Evolutionary conservation across 2,329 filamentous ascomycete genomes (phyloP), one percentile per base, ranked within the genome.

Genomic region (Phaeosphaeria sp.): DNA sequence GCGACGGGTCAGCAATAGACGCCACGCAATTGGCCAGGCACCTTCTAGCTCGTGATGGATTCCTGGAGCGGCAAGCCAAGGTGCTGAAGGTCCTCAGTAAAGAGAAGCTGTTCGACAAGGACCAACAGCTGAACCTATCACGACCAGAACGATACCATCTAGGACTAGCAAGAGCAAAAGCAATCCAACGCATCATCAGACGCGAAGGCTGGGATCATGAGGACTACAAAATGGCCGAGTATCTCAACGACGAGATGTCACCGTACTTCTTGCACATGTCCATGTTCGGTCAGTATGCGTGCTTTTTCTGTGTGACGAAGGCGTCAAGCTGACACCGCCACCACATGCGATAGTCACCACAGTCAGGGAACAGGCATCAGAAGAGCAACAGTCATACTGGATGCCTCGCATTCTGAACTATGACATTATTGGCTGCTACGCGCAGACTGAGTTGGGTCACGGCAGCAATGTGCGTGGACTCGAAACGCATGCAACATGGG

Each of bases 241-340:
- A 85, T 64, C 75, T 85, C 9, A 79, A 80, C 43, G 83, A 85
- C 57, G 83, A 85, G 67, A 82, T 84, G 60, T 81, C 78, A 39
- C 83, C 82, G 3, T 85, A 82, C 64, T 79, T 81, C 67, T 74
- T 86, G 43, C 83, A 85, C 53, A 77, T 78, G 64, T 74, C 74
- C 54, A 84, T 85, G 82, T 84, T 84, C 60, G 73, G 79, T 65
- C 79, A 61, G 67, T 56, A 48, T 8, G 11, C 51, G 49, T 59
- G 60, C 46, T 7, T 55, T 59, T 58, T 54, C 56, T 55, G 62
- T 67, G 61, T 49, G 21, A 66, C 64, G 21, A 44, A 56, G 54
- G 63, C 54, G 56, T 55, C 30, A 53, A 57, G 64, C 62, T 67
- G 56, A 68, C 60, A 53, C 56, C 49, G 57, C 56, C 60, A 51